phyloP scores from a whole-genome alignment of 2,329 filamentous ascomycete genomes.

The Fusarium hostae region DNA sequence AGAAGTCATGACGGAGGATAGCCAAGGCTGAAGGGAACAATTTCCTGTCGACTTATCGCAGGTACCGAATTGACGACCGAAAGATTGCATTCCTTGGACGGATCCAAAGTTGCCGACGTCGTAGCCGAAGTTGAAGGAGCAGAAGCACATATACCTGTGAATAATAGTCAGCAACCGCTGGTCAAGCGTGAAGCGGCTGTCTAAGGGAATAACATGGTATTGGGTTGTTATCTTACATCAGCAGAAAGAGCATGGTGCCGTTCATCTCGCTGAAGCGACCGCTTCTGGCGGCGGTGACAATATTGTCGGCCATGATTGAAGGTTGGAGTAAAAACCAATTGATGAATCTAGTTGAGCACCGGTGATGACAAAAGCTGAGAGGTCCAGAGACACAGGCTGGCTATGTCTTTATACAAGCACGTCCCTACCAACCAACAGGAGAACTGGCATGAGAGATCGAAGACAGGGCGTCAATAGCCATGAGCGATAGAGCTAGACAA shows the following conservation, averaged over 20 bases:
- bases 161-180: neutral
- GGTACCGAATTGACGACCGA: constrained; percentile 39
- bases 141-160: constrained; percentile 40
- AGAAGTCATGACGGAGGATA: constrained; percentile 44
- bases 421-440: neutral
- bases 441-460: neutral
- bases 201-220: rapidly evolving
- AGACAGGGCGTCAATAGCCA: too few relatives aligned
- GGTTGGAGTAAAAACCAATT: too few relatives aligned
- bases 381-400: neutral
- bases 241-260: neutral
- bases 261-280: neutral
- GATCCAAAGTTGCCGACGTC: constrained; percentile 45
- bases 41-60: constrained; percentile 19
- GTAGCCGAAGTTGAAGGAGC: constrained; percentile 45
- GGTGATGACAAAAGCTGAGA: neutral
- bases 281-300: neutral
- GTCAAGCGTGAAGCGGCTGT: rapidly evolving
- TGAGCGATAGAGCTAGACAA: too few relatives aligned
- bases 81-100: constrained; percentile 43
- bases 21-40: constrained; percentile 34
- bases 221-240: neutral
- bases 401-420: neutral
- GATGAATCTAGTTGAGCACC: neutral
- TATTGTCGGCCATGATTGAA: neutral